Evolutionary conservation across 306 rosid species (phyloP), one percentile per base, ranked within the genome.

Genomic region (Lathyrus aphaca): DNA sequence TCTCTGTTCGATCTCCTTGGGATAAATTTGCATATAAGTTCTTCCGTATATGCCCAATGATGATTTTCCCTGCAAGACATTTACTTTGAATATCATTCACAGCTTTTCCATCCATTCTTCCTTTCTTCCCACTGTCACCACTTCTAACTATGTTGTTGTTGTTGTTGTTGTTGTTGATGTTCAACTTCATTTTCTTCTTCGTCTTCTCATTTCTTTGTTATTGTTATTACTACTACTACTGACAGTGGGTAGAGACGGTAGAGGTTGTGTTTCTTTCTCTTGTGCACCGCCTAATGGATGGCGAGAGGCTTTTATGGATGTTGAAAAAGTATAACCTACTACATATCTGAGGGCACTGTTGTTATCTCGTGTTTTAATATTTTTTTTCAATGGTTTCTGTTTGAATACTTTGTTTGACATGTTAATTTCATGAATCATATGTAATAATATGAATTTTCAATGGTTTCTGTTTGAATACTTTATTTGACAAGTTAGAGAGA

Each of bases 311-410:
- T 65, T 40, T 30, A 65, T 49, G 53, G 66, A 55, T 77, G 62
- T 44, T 57, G 67, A 58, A 11, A 44, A 35, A 53, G 19, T 61
- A 49, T 27, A 32, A 35, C 46, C 43, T 21, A 12, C 50, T 42
- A 11, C n/a, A 2, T n/a, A 66, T 76, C 85, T 68, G 81, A 76
- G 79, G 85, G 85, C 79, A 60, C 12, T 5, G 29, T 9, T 61
- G 23, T 12, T 14, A 50, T 35, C 12, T 15, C 17, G 25, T 49
- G 5, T 49, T 49, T 49, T 6, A 49, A 16, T 16, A 8, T 1
- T 1, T 5, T 5, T 30, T 32, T 32, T 6, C 29, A 6, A 32
- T 32, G 8, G 38, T 32, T 6, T 5, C 8, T 5, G 9, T 6
- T 6, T 6, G 8, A 32, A 32, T 32, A 5, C 2, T 32, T 32